A percentile compares a stretch with the other conserved stretches of the same genome.
Conservation (phyloP, 78 protist genomes). For the Dictyostelium purpureum region DNA sequence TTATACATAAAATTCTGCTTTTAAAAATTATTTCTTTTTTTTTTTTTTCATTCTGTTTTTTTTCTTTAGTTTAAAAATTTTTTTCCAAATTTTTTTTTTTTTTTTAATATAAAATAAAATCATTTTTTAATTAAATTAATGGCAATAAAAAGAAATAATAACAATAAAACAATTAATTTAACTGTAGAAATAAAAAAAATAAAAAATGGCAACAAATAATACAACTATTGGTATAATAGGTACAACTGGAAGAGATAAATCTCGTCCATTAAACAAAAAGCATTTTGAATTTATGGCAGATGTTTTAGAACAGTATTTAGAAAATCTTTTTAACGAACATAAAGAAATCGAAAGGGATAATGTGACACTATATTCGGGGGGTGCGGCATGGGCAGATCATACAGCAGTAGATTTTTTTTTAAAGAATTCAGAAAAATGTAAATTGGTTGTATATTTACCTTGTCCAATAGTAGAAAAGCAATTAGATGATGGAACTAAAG, state of each 20-base stretch:
- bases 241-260: slow-evolving; percentile 27
- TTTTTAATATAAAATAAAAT: no score
- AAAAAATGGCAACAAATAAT: neutral
- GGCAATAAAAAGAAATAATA: no score
- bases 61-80: neutral
- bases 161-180: no score
- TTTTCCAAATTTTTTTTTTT: neutral
- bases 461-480: neutral
- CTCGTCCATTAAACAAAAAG: neutral
- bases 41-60: neutral
- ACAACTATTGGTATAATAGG: slow-evolving; percentile 4
- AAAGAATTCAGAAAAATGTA: neutral
- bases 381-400: slow-evolving; percentile 26
- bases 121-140: no score
- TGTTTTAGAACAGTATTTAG: neutral
- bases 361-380: neutral
- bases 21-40: neutral
- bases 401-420: slow-evolving; percentile 3
- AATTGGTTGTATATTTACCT: neutral
- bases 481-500: no score
- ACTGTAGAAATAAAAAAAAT: no score
- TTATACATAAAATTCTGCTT: neutral
- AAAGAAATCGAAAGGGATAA: neutral
- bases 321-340: no score
- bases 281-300: slow-evolving; percentile 22